These are phyloP conservation scores for Nicotiana obtusifolia DNA, from an alignment of 257 asterid species.

Conservation along the genomic window DNA sequence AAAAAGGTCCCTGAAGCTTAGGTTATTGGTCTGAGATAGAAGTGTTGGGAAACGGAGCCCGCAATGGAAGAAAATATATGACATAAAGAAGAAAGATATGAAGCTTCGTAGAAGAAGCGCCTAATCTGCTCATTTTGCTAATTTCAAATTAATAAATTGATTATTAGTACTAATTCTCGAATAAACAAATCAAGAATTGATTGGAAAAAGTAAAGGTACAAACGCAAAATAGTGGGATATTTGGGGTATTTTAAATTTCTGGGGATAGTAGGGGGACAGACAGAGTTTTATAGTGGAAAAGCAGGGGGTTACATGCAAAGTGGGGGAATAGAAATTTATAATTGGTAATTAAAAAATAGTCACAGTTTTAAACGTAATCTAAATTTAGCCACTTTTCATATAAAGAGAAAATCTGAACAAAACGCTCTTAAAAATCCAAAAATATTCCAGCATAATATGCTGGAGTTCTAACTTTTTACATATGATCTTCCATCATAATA, in stretches of 20 bases:
- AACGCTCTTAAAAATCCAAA: too few relatives aligned
- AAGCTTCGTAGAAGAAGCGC: slow-evolving; percentile 59
- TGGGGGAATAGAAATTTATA: too few relatives aligned
- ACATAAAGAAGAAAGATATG: slow-evolving; percentile 19
- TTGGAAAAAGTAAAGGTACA: neutral
- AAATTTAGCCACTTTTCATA: too few relatives aligned
- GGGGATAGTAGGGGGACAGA: too few relatives aligned
- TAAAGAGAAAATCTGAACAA: too few relatives aligned
- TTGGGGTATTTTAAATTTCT: neutral
- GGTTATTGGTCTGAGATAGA: neutral
- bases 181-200: neutral
- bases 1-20: neutral
- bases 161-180: neutral
- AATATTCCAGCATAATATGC: too few relatives aligned
- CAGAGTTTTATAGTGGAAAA: neutral
- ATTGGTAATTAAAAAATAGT: too few relatives aligned
- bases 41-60: slow-evolving; percentile 12
- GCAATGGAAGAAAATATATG: neutral
- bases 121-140: slow-evolving; percentile 11
- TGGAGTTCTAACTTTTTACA: too few relatives aligned
- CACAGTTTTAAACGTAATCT: too few relatives aligned
- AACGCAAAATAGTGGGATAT: neutral
- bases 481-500: too few relatives aligned
- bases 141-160: neutral
- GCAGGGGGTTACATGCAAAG: neutral